phyloP scores from a whole-genome alignment of 129 eudicot genomes.

The Apium graveolens region DNA sequence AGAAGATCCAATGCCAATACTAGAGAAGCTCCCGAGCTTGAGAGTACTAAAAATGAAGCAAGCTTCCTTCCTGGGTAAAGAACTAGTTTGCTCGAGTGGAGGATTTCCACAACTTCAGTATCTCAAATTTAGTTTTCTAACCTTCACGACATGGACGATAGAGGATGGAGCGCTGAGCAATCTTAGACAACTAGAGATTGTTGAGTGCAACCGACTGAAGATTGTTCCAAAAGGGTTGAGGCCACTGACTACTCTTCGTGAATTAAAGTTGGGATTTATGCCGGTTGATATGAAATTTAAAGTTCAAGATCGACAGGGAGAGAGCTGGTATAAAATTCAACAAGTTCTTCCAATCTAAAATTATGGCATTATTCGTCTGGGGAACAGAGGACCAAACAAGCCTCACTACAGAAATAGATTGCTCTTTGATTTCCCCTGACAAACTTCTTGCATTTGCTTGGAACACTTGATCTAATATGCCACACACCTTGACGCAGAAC shows the following conservation, averaged over 20 bases:
- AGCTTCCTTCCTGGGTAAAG: not conserved
- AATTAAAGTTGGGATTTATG: conserved; percentile 13
- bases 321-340: conserved; percentile 13
- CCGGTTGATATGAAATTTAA: not conserved
- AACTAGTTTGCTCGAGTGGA: conserved; percentile 2
- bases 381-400: not conserved
- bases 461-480: not conserved
- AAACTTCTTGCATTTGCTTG: not conserved
- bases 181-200: conserved; percentile 14
- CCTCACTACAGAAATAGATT: not conserved
- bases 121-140: not conserved
- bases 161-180: conserved; percentile 6
- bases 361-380: not conserved
- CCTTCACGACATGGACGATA: not conserved
- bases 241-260: conserved; percentile 13
- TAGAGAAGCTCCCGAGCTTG: not conserved
- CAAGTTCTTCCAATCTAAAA: conserved; percentile 9
- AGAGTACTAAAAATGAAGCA: conserved; percentile 3
- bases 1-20: conserved; percentile 8
- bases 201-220: conserved; percentile 9
- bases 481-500: not conserved
- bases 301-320: conserved; percentile 10
- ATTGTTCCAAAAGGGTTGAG: conserved; percentile 19
- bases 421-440: not conserved
- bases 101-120: conserved; percentile 2